These are phyloP conservation scores for Lecanicillium sp. DNA, from an alignment of 2,329 filamentous ascomycete species.

Conservation along the genomic window DNA sequence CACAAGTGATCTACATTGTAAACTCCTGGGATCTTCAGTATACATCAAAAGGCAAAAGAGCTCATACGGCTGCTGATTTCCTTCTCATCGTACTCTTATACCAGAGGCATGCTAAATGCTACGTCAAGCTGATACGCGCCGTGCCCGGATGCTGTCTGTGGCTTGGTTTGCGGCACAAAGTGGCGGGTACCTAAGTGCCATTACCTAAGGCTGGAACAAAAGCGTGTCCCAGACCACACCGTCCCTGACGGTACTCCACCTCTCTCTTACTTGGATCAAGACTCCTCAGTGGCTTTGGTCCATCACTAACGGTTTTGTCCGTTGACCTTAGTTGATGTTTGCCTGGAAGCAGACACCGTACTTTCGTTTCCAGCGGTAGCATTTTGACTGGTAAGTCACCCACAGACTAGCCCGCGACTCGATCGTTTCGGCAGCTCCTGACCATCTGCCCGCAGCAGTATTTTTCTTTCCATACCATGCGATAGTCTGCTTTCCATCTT, in stretches of 20 bases:
- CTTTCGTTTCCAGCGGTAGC: conserved; percentile 21
- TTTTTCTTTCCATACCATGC: conserved; percentile 23
- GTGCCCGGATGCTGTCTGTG: too few relatives aligned
- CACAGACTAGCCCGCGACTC: conserved; percentile 5
- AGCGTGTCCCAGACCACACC: conserved; percentile 3
- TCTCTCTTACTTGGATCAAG: conserved; percentile 3
- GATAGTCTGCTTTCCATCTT: conserved; percentile 20
- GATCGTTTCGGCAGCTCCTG: conserved; percentile 10
- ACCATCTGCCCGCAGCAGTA: conserved; percentile 14
- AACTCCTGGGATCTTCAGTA: too few relatives aligned
- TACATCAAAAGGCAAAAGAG: too few relatives aligned
- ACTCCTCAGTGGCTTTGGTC: conserved; percentile 6
- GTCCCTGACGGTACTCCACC: conserved; percentile 8
- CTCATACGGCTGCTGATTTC: too few relatives aligned
- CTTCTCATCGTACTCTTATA: too few relatives aligned
- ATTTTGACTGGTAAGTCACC: conserved; percentile 19
- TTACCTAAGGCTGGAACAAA: conserved; percentile 8
- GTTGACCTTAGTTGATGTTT: conserved; percentile 17
- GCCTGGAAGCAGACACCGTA: conserved; percentile 31
- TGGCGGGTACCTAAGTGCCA: neutral
- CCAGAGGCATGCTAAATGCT: too few relatives aligned
- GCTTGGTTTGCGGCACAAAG: too few relatives aligned
- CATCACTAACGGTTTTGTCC: conserved; percentile 10
- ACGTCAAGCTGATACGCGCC: too few relatives aligned
- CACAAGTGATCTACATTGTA: too few relatives aligned